Percentiles rank a stretch among this genome's conserved stretches.
Evolutionary conservation across 1,284 basidiomycete species (phyloP).

Genomic region (Cutaneotrichosporon mucoides): DNA sequence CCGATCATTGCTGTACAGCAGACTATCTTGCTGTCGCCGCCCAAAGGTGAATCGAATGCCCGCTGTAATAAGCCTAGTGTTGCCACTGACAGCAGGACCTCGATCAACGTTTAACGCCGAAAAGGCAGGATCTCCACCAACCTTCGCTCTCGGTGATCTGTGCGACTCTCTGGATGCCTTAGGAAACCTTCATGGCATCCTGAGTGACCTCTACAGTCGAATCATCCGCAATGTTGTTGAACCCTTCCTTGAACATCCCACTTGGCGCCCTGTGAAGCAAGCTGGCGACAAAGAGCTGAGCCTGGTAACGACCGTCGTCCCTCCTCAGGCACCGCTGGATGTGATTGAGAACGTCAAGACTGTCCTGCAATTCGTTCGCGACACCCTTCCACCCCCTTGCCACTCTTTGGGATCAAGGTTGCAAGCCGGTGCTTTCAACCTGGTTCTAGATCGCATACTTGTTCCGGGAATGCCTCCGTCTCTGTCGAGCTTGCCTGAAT

Average conservation of each 20-base stretch:
- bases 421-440: constrained; percentile 15
- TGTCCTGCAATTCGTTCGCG: constrained; percentile 20
- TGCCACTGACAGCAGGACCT: too few species aligned
- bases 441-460: constrained; percentile 62
- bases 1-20: background rate
- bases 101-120: too few species aligned
- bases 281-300: background rate
- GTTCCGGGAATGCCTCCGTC: constrained; percentile 63
- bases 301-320: background rate
- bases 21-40: background rate
- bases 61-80: too few species aligned
- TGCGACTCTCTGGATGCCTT: constrained; percentile 4
- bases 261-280: background rate
- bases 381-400: constrained; percentile 13
- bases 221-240: background rate
- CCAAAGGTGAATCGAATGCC: background rate
- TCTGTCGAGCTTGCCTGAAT: constrained; percentile 53
- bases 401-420: background rate
- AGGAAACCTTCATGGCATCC: constrained; percentile 9
- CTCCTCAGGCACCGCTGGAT: background rate
- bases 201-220: constrained; percentile 2
- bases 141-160: background rate
- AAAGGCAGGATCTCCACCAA: too few species aligned
- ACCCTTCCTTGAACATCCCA: background rate
- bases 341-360: constrained; percentile 20